Conservation (phyloP, 192 early-diverging fungal genomes). For the Mortierella claussenii region DNA sequence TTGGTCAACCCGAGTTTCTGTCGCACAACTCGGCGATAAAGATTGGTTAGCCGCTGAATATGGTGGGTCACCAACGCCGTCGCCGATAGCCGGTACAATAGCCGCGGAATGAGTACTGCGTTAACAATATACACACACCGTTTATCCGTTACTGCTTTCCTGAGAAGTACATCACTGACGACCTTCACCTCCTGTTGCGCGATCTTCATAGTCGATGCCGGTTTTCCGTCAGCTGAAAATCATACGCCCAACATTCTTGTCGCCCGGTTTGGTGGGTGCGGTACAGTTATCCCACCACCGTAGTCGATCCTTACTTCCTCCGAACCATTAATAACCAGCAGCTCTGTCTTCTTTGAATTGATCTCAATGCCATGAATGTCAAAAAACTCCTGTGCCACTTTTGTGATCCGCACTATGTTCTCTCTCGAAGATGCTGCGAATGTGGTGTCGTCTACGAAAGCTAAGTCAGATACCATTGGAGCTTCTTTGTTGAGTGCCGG, state of each 20-base stretch:
- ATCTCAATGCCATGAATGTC: constrained; percentile 15
- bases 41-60: too few relatives aligned
- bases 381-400: constrained; percentile 5
- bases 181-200: not conserved
- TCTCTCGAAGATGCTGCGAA: not conserved
- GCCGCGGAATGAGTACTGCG: too few relatives aligned
- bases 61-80: too few relatives aligned
- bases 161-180: too few relatives aligned
- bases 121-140: too few relatives aligned
- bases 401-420: not conserved
- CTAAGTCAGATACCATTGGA: not conserved
- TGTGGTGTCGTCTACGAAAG: constrained; percentile 18
- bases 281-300: not conserved
- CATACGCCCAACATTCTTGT: too few relatives aligned
- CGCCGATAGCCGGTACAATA: too few relatives aligned
- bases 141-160: too few relatives aligned
- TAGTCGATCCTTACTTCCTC: not conserved
- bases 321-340: not conserved
- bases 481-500: not conserved
- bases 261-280: not conserved
- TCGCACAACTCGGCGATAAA: too few relatives aligned
- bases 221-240: constrained; percentile 12
- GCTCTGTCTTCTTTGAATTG: constrained; percentile 32
- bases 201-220: not conserved
- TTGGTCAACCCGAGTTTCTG: too few relatives aligned